Evolutionary conservation across 257 asterid species (phyloP).

Genomic region (Hygrophila difformis): DNA sequence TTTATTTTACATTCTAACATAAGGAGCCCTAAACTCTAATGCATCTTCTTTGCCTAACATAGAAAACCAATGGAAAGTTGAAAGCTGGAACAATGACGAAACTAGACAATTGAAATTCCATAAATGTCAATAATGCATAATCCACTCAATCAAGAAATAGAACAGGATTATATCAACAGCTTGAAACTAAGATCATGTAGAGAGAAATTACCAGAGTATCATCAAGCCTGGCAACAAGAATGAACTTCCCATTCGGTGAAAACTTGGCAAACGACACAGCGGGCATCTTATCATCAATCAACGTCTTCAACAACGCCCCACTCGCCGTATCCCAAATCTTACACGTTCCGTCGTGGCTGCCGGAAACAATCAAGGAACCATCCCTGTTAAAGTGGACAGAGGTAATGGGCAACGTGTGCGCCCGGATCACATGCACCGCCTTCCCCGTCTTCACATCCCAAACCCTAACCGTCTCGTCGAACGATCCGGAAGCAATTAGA

Average conservation of each 20-base stretch:
- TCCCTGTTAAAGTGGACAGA: constrained; percentile 73
- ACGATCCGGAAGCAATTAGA: constrained; percentile 72
- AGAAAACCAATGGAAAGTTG: not conserved
- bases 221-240: constrained; percentile 76
- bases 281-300: constrained; percentile 66
- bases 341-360: constrained; percentile 87
- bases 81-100: not conserved
- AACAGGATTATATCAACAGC: too few relatives aligned
- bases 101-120: not conserved
- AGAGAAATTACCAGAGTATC: constrained; percentile 64
- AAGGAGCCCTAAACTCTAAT: too few relatives aligned
- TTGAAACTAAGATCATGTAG: too few relatives aligned
- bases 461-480: constrained; percentile 74
- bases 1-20: not conserved
- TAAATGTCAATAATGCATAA: not conserved
- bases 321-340: constrained; percentile 75
- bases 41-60: too few relatives aligned
- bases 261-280: constrained; percentile 73
- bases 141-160: too few relatives aligned
- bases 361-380: constrained; percentile 73
- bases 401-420: constrained; percentile 76
- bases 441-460: constrained; percentile 89
- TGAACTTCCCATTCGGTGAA: constrained; percentile 86
- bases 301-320: constrained; percentile 52
- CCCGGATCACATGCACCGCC: constrained; percentile 50